These are phyloP conservation scores for Nymphaea thermarum DNA, from an alignment of 164 flowering plant species.

Conservation along the genomic window DNA sequence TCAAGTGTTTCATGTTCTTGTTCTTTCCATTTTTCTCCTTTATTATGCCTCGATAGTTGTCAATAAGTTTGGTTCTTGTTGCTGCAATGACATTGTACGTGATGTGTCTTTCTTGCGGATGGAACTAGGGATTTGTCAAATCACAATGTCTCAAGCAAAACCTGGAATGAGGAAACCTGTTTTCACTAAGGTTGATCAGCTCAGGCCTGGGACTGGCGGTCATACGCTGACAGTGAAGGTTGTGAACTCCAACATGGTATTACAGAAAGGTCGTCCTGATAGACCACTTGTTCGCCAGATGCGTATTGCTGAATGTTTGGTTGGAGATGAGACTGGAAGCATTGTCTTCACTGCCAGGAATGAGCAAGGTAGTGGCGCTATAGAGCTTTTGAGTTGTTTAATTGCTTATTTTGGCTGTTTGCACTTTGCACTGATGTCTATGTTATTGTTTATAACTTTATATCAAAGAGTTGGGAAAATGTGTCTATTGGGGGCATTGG, in stretches of 20 bases:
- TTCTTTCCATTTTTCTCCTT: no score
- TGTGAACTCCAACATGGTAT: constrained; percentile 26
- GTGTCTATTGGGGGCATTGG: no score
- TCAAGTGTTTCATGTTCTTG: no score
- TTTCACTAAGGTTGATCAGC: constrained; percentile 39
- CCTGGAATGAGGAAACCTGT: constrained; percentile 35
- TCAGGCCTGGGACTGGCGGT: constrained; percentile 39
- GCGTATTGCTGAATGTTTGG: constrained; percentile 49
- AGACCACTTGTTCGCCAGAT: constrained; percentile 24
- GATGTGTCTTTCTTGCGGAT: background rate
- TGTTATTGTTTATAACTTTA: no score
- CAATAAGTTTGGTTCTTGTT: no score
- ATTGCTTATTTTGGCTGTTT: no score
- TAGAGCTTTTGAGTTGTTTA: no score
- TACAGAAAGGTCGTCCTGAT: constrained; percentile 22
- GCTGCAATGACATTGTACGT: no score
- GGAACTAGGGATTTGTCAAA: background rate
- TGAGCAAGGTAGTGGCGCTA: constrained; percentile 30
- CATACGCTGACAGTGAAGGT: constrained; percentile 43
- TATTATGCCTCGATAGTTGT: no score
- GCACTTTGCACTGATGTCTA: no score
- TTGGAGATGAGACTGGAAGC: constrained; percentile 49
- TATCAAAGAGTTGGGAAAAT: no score
- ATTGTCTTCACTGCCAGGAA: constrained; percentile 52
- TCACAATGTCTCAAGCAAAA: constrained; percentile 7